phyloP scores from a whole-genome alignment of 148 eudicot species.

The Euryodendron excelsum region DNA sequence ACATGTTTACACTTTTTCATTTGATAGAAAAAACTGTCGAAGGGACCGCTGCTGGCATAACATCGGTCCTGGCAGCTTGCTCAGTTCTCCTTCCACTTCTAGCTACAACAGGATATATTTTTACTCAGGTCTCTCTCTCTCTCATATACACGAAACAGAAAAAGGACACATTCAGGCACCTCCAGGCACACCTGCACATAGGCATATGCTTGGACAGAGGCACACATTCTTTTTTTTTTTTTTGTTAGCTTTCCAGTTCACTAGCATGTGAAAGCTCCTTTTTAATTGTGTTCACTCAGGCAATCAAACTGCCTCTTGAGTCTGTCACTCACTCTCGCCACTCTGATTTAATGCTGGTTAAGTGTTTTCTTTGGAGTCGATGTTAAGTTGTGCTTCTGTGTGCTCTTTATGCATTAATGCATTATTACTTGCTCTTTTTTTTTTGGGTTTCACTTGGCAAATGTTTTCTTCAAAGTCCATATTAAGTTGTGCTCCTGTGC shows the following conservation, averaged over 20 bases:
- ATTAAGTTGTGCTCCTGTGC: too few relatives aligned
- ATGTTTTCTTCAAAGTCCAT: too few relatives aligned
- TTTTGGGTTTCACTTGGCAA: too few relatives aligned
- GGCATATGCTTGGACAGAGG: background rate
- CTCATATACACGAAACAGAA: too few relatives aligned
- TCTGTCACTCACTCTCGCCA: background rate
- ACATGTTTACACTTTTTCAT: background rate
- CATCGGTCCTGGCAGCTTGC: slow-evolving; percentile 91
- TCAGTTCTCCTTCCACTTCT: slow-evolving; percentile 74
- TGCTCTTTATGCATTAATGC: background rate
- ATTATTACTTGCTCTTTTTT: too few relatives aligned
- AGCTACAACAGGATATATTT: slow-evolving; percentile 76
- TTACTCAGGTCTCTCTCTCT: slow-evolving; percentile 50
- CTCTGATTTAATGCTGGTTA: background rate
- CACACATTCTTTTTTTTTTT: background rate
- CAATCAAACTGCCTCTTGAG: background rate
- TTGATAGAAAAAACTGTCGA: slow-evolving; percentile 84
- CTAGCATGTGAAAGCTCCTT: background rate
- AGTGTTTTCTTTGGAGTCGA: background rate
- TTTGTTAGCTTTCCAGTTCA: background rate
- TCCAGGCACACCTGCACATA: background rate
- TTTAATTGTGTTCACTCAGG: background rate
- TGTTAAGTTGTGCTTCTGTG: background rate
- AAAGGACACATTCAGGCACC: background rate
- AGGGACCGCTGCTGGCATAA: slow-evolving; percentile 98